Base-by-base conservation (phyloP, 257 asterid genomes). In the Solanum corneliomulleri region DNA sequence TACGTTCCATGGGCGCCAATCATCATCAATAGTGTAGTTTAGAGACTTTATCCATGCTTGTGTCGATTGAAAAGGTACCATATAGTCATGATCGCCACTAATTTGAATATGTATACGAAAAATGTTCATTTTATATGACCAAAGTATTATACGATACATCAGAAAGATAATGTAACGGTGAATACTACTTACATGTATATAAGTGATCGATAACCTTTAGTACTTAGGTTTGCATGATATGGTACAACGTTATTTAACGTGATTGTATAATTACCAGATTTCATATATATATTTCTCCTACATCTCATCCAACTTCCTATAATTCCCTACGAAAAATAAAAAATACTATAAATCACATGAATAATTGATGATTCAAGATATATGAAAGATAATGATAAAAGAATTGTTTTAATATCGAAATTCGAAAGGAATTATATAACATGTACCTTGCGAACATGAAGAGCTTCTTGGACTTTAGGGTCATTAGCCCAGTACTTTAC, bases 41-140 rank as follows among this genome's bases (percentile, higher is more conserved):
- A 92, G 89, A 69, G 90, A 86, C 70, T 62, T 87, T 87, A 89
- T 92, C 94, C 94, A 92, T 35, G 88, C 92, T 89, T 87, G 74
- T 11, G 94, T 91, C 11, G 92, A 88, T n/a, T 86, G 58, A 86
- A 64, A 88, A 14, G 92, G 89, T 11, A 91, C 86, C 2, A 35
- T 0, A 56, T 84, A 58, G 66, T 92, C 93, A 71, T 91, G 94
- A 29, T 69, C 75, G 1, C 23, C 75, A 69, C 75, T 7, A 25
- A 21, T 60, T 60, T 60, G 9, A 60, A 60, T 21, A 21, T 60
- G 4, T 60, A 20, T 49, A 60, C 7, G 9, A 21, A 58, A 83
- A 64, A 37, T 7, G 7, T 37, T 7, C 27, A 75, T 75, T 37
- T 4, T 16, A 49, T 76, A 21, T 49, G 16, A 14, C 3, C 8